Conservation (phyloP, 2,329 filamentous ascomycete genomes). For the Microascus cirrosus region DNA sequence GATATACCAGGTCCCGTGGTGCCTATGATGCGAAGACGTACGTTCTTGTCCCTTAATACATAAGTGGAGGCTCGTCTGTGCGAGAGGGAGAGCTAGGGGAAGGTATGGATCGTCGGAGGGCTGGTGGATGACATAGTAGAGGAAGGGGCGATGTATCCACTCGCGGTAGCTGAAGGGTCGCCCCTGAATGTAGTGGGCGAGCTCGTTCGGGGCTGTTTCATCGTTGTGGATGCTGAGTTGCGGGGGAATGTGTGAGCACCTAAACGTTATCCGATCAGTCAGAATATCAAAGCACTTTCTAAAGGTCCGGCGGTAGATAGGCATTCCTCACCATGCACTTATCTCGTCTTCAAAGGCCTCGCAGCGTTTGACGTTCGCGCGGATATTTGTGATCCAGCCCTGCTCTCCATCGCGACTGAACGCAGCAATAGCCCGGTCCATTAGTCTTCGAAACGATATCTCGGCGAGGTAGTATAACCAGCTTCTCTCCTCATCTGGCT, state of each 20-base stretch:
- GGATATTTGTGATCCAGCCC: constrained; percentile 11
- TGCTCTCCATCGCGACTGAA: constrained; percentile 8
- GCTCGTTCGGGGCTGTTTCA: background rate
- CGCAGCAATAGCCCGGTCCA: constrained; percentile 5
- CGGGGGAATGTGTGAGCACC: too few species aligned
- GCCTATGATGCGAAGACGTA: constrained; percentile 15
- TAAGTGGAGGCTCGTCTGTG: constrained; percentile 11
- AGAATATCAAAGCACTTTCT: background rate
- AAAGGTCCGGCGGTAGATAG: background rate
- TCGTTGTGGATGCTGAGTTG: too few species aligned
- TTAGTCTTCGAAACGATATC: constrained; percentile 16
- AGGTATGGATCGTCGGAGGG: constrained; percentile 6
- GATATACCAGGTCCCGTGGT: constrained; percentile 19
- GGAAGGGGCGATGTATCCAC: constrained; percentile 17
- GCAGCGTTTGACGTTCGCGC: constrained; percentile 9
- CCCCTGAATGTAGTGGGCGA: background rate
- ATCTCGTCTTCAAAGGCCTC: constrained; percentile 13
- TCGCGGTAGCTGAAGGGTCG: constrained; percentile 8
- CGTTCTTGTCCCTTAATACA: constrained; percentile 11
- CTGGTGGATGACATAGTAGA: constrained; percentile 16
- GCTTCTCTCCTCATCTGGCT: constrained; percentile 13
- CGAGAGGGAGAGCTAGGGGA: constrained; percentile 8
- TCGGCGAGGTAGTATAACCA: constrained; percentile 19
- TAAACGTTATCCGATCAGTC: too few species aligned
- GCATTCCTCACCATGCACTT: constrained; percentile 9